These are phyloP conservation scores for Hymenotorrendiella dingleyae DNA, from an alignment of 2,329 filamentous ascomycete species.

Conservation along the genomic window DNA sequence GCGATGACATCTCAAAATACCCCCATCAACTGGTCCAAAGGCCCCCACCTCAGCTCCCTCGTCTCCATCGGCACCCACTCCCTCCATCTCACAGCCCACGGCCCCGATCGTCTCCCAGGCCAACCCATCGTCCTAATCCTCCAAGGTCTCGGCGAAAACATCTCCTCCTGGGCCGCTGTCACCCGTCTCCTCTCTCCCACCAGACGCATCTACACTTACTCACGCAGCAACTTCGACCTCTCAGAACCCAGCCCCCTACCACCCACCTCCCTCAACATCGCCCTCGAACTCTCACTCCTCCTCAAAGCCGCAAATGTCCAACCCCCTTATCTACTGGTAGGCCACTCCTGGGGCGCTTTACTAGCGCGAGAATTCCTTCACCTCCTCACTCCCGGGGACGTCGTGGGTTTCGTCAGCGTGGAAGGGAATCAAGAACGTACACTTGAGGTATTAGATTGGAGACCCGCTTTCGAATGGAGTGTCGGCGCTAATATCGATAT, in stretches of 20 bases:
- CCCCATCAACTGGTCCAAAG: not conserved
- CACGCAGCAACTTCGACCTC: slow-evolving; percentile 19
- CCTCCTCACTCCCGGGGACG: slow-evolving; percentile 4
- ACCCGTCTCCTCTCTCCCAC: slow-evolving; percentile 12
- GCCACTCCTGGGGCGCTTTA: slow-evolving; percentile 12
- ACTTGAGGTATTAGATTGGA: not conserved
- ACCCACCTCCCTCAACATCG: slow-evolving; percentile 5
- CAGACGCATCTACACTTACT: slow-evolving; percentile 20
- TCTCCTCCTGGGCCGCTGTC: slow-evolving; percentile 18
- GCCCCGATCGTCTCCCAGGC: slow-evolving; percentile 15
- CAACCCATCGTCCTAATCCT: slow-evolving; percentile 21
- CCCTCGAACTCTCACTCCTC: slow-evolving; percentile 6
- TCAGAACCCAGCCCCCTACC: slow-evolving; percentile 3
- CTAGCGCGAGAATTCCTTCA: slow-evolving; percentile 13
- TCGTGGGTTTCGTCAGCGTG: slow-evolving; percentile 11
- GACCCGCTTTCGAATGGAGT: not conserved
- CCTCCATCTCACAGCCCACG: slow-evolving; percentile 17
- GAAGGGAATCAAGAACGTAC: slow-evolving; percentile 8
- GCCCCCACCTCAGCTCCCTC: not conserved
- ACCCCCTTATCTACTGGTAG: slow-evolving; percentile 9
- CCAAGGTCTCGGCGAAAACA: slow-evolving; percentile 16
- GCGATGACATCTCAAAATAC: not conserved
- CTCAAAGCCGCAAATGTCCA: slow-evolving; percentile 4
- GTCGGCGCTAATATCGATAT: no score
- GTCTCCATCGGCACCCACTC: slow-evolving; percentile 13